Evolutionary conservation across 345 rosid genomes (phyloP).

Genomic region (Brassica incana): DNA sequence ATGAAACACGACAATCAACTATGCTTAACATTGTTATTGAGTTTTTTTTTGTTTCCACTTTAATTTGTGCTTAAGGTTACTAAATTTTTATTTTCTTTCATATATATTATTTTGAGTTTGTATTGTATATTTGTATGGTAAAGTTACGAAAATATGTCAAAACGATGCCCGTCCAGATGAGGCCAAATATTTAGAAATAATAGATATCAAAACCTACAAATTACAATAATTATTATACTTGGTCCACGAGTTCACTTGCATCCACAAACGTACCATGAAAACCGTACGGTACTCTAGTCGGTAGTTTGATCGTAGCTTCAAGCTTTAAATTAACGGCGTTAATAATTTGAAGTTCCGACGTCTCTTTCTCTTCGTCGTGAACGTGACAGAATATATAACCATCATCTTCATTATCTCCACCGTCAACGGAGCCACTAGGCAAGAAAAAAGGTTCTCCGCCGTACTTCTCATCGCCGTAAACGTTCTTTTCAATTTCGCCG

Average conservation of each 20-base stretch:
- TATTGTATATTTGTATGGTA: not conserved
- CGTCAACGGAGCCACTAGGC: slow-evolving; percentile 37
- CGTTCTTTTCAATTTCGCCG: slow-evolving; percentile 56
- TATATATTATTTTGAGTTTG: not conserved
- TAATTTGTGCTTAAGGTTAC: not conserved
- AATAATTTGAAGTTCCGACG: slow-evolving; percentile 78
- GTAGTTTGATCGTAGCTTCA: slow-evolving; percentile 74
- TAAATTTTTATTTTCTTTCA: not conserved
- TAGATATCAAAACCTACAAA: slow-evolving; percentile 2
- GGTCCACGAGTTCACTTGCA: slow-evolving; percentile 58
- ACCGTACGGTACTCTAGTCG: slow-evolving; percentile 92
- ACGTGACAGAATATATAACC: slow-evolving; percentile 78
- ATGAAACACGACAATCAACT: not conserved
- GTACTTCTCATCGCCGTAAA: slow-evolving; percentile 64
- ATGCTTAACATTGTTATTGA: not conserved
- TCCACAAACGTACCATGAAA: slow-evolving; percentile 91
- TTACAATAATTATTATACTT: slow-evolving; percentile 36
- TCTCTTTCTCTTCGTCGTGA: slow-evolving; percentile 71
- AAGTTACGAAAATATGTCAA: not conserved
- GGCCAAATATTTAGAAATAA: slow-evolving; percentile 2
- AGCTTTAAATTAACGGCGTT: slow-evolving; percentile 59
- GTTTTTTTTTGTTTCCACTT: not conserved
- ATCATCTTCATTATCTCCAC: slow-evolving; percentile 61
- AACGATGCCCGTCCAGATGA: not conserved
- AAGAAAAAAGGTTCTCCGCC: slow-evolving; percentile 91